Percentiles rank a stretch among this genome's conserved stretches.
phyloP scores from a whole-genome alignment of 192 early-diverging fungal species.

The Coemansia sp. region DNA sequence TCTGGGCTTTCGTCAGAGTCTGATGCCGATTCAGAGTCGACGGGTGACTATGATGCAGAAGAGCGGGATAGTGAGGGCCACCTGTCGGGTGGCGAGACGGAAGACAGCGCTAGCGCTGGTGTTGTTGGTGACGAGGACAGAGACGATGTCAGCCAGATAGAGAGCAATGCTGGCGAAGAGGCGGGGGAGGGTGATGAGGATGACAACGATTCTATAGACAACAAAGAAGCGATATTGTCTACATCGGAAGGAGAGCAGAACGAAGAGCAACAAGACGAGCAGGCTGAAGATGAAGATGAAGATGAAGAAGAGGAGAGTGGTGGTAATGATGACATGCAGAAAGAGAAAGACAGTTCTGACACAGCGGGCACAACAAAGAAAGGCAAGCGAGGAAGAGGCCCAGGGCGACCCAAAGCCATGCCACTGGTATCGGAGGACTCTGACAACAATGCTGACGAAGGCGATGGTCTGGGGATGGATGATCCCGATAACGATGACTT shows the following conservation, averaged over 20 bases:
- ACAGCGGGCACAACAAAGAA: conserved; percentile 4
- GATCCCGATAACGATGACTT: conserved; percentile 10
- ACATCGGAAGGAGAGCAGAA: not conserved
- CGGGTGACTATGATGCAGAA: not conserved
- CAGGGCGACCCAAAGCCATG: conserved; percentile 10
- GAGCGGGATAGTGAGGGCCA: conserved; percentile 4
- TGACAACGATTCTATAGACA: conserved; percentile 5
- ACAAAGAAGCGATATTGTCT: not conserved
- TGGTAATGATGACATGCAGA: conserved; percentile 1
- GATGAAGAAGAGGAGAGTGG: conserved; percentile 1
- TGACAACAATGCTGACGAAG: conserved; percentile 10
- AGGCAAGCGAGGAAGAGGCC: conserved; percentile 1
- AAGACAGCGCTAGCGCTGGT: not conserved
- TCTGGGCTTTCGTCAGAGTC: not conserved
- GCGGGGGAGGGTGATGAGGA: not conserved
- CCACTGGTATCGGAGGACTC: not conserved
- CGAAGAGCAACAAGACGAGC: conserved; percentile 1
- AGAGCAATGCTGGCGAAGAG: not conserved
- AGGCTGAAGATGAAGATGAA: not conserved
- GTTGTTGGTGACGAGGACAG: not conserved
- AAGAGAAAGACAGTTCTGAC: not conserved
- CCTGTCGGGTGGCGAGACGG: not conserved
- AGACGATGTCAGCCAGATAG: conserved; percentile 2
- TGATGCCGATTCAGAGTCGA: conserved; percentile 10
- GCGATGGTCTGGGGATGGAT: conserved; percentile 9